phyloP scores from a whole-genome alignment of 1,284 basidiomycete species.

The Inonotus obliquus region DNA sequence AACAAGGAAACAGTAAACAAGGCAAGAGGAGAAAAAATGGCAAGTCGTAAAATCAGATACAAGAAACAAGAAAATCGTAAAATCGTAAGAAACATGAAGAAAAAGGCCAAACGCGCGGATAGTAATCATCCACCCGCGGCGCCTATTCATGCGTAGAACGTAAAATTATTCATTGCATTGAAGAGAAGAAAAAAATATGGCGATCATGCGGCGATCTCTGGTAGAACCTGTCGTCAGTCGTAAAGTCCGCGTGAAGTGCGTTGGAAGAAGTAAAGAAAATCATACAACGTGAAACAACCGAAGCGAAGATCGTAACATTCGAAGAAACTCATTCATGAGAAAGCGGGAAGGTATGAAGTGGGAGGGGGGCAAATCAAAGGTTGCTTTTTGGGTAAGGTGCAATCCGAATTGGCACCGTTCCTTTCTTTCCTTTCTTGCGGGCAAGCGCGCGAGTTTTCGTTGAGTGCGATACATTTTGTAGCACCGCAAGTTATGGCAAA shows the following conservation, averaged over 20 bases:
- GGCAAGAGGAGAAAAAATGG: neutral
- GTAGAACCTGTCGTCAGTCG: neutral
- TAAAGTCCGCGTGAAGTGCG: conserved; percentile 2
- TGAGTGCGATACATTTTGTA: no score
- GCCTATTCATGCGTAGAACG: conserved; percentile 2
- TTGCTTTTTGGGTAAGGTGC: conserved; percentile 10
- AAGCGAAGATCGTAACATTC: neutral
- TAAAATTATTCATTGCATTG: neutral
- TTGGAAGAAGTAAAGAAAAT: conserved; percentile 25
- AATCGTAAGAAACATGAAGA: neutral
- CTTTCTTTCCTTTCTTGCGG: neutral
- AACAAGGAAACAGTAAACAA: neutral
- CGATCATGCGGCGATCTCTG: conserved; percentile 20
- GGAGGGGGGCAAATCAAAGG: conserved; percentile 1
- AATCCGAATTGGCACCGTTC: neutral
- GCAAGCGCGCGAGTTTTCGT: neutral
- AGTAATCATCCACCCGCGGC: neutral
- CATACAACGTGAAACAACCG: conserved; percentile 17
- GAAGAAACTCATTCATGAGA: conserved; percentile 15
- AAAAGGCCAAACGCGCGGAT: neutral
- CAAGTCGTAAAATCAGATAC: neutral
- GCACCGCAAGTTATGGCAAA: neutral
- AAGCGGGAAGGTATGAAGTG: neutral
- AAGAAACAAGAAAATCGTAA: neutral
- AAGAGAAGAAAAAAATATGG: conserved; percentile 20